These are phyloP conservation scores for Orbilia ellipsospora DNA, from an alignment of 2,329 filamentous ascomycete genomes.

Conservation along the genomic window DNA sequence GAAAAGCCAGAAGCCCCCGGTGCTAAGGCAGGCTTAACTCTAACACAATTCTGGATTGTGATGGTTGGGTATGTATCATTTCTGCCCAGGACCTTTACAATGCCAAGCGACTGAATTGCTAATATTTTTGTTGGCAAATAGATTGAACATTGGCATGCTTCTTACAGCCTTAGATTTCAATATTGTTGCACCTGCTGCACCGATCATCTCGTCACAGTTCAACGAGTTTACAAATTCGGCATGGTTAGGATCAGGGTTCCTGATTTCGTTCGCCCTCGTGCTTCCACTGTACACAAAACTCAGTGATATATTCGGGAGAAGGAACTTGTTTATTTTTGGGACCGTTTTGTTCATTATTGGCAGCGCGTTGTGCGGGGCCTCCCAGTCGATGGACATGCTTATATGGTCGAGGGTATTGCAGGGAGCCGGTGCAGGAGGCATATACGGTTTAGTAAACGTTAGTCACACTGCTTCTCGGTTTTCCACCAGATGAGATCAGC, in stretches of 20 bases:
- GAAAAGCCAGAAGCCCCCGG: conserved; percentile 31
- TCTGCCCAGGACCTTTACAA: no score
- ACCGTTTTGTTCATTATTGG: conserved; percentile 60
- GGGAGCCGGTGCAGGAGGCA: conserved; percentile 32
- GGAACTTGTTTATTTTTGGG: conserved; percentile 53
- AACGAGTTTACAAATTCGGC: conserved; percentile 62
- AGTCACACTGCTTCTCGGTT: conserved; percentile 62
- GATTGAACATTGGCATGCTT: conserved; percentile 66
- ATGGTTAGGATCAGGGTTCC: conserved; percentile 63
- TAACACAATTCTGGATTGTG: conserved; percentile 37
- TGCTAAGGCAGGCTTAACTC: conserved; percentile 21
- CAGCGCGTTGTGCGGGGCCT: conserved; percentile 69
- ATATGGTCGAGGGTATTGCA: conserved; percentile 60
- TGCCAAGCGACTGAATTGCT: neutral
- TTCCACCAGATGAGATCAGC: conserved; percentile 66
- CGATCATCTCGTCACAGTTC: conserved; percentile 68
- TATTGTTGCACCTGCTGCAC: conserved; percentile 69
- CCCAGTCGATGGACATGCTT: conserved; percentile 65
- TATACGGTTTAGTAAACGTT: conserved; percentile 31
- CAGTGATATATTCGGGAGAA: conserved; percentile 62
- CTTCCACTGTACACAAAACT: conserved; percentile 63
- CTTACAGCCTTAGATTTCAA: conserved; percentile 70
- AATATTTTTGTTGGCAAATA: neutral
- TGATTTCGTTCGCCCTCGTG: conserved; percentile 62
- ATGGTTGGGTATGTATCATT: conserved; percentile 29